Percentiles rank a stretch among this genome's conserved stretches.
Evolutionary conservation across 345 rosid genomes (phyloP).

Genomic region (Physaria fendleri): DNA sequence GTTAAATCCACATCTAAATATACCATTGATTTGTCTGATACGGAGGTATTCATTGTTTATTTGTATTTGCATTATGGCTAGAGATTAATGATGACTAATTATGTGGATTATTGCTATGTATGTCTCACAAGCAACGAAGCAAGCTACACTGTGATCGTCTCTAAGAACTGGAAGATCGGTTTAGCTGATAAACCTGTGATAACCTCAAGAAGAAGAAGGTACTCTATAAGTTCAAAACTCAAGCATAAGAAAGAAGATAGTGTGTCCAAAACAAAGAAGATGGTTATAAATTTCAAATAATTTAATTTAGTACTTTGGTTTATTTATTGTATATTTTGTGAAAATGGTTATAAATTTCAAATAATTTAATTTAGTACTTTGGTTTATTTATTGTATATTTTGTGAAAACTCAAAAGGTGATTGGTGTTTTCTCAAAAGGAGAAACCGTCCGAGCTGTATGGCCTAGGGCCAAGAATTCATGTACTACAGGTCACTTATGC

Average conservation of each 20-base stretch:
- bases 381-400: too few relatives aligned
- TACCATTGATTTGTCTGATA: slow-evolving; percentile 32
- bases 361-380: too few relatives aligned
- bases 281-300: slow-evolving; percentile 1
- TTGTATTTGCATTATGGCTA: too few relatives aligned
- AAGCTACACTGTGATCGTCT: slow-evolving; percentile 70
- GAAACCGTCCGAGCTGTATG: too few relatives aligned
- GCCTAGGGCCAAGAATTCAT: too few relatives aligned
- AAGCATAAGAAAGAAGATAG: slow-evolving; percentile 45
- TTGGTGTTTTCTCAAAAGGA: slow-evolving; percentile 28
- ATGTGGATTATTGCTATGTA: slow-evolving; percentile 35
- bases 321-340: too few relatives aligned
- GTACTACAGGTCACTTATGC: too few relatives aligned
- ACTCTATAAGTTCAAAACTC: too few relatives aligned
- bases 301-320: slow-evolving; percentile 17
- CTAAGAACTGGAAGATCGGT: slow-evolving; percentile 53
- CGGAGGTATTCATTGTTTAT: too few relatives aligned
- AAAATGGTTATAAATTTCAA: too few relatives aligned
- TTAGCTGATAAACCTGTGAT: slow-evolving; percentile 56
- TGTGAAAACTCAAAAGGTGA: slow-evolving; percentile 12
- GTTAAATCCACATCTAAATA: slow-evolving; percentile 26
- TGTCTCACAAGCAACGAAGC: slow-evolving; percentile 48
- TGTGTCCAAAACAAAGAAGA: not conserved
- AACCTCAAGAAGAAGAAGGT: too few relatives aligned
- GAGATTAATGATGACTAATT: too few relatives aligned